Percentiles rank a stretch among this genome's conserved stretches.
Evolutionary conservation across 331 rosid species (phyloP).

Genomic region (Dryas integrifolia): DNA sequence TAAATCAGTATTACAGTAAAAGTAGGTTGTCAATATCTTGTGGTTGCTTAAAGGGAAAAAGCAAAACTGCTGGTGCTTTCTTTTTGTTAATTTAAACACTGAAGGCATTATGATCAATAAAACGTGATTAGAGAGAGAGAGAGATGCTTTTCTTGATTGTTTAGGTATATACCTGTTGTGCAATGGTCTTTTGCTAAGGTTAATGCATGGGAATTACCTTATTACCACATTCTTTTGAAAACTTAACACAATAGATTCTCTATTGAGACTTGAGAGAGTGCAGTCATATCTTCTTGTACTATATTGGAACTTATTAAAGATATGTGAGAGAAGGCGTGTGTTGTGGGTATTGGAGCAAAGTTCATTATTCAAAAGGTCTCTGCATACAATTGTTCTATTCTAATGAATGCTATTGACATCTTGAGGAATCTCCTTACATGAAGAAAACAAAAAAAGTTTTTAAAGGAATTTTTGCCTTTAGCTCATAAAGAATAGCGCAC

Average conservation of each 20-base stretch:
- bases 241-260: too few species aligned
- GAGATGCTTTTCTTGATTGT: conserved; percentile 33
- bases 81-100: neutral
- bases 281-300: neutral
- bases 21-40: conserved; percentile 7
- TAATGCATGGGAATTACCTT: too few species aligned
- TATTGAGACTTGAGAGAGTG: neutral
- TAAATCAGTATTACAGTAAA: conserved; percentile 7
- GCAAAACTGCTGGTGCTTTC: neutral
- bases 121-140: neutral
- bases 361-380: neutral
- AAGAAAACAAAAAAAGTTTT: conserved; percentile 10
- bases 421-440: conserved; percentile 10
- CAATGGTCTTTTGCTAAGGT: neutral
- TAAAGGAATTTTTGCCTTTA: conserved; percentile 32
- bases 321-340: neutral
- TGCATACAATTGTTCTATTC: neutral
- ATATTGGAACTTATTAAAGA: too few species aligned
- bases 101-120: neutral
- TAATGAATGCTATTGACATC: neutral
- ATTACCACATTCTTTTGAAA: too few species aligned
- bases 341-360: conserved; percentile 1
- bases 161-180: conserved; percentile 23
- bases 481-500: conserved; percentile 31
- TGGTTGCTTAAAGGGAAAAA: neutral